Percentiles rank a stretch among this genome's conserved stretches.
phyloP scores from a whole-genome alignment of 495 filamentous ascomycete species.

The Aspergillus sclerotiicarbonarius region DNA sequence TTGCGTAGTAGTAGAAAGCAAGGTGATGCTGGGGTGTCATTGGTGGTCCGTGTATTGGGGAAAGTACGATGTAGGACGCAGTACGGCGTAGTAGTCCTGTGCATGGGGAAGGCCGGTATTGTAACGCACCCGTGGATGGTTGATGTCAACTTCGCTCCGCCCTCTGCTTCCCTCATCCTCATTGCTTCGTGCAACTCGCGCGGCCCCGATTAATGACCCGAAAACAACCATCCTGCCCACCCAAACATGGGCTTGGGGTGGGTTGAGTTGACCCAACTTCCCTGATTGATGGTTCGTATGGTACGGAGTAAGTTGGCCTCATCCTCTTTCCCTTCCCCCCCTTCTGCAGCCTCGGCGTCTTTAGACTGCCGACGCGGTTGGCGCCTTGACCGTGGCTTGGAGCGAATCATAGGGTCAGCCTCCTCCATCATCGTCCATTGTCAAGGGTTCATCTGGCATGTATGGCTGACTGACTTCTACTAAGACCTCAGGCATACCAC shows the following conservation, averaged over 20 bases:
- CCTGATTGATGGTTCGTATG: not conserved
- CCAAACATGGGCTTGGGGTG: not conserved
- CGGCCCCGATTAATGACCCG: not conserved
- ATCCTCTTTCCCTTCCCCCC: not conserved
- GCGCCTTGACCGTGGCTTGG: slow-evolving; percentile 7
- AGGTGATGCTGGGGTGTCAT: not conserved
- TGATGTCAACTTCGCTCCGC: not conserved
- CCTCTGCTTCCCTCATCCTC: not conserved
- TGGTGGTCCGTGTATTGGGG: not conserved
- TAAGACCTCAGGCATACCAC: not conserved
- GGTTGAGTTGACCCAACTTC: not conserved
- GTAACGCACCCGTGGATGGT: not conserved
- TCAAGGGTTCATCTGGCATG: not conserved
- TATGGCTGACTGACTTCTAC: not conserved
- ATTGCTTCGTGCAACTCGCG: not conserved
- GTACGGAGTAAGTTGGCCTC: not conserved
- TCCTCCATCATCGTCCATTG: not conserved
- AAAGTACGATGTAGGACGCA: not conserved
- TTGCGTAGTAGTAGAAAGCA: not conserved
- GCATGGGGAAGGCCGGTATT: not conserved
- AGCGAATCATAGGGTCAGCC: slow-evolving; percentile 11
- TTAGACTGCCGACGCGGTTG: slow-evolving; percentile 12
- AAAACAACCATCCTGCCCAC: not conserved
- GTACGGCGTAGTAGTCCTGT: not conserved
- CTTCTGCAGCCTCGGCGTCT: slow-evolving; percentile 11